Base-by-base conservation (phyloP, 2,329 filamentous ascomycete species). In the Calonectria honghensis region DNA sequence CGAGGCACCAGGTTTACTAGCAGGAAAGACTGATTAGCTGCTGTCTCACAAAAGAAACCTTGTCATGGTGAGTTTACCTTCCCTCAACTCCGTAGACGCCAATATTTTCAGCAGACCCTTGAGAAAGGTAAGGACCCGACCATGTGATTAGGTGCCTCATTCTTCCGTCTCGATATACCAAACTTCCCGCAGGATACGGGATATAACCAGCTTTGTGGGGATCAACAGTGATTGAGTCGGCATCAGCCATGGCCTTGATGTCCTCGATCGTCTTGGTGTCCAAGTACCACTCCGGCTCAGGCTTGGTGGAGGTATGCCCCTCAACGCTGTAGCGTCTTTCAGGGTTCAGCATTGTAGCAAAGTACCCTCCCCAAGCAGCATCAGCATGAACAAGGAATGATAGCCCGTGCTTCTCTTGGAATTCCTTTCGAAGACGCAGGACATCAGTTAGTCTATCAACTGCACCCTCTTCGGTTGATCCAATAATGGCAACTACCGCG, bases 291-390 rank as follows among this genome's bases (percentile, higher is more conserved):
- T 85, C 83, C 1, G 85, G 85, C 1, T 86, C 85, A 54, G 76
- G 77, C 48, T 79, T 77, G 31, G n/a, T 29, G n/a, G n/a, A 29
- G 3, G 13, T 41, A 18, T 39, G 13, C 29, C 13, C 35, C 57
- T 61, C 57, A 41, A 61, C 35, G 6, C 35, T 61, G 57, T 61
- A 35, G 79, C 29, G 80, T 81, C 4, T 82, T 77, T 4, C 80
- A 6, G 57, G 82, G 0, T 84, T 85, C 24, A 89, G 37, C 86
- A 88, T 88, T 0, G 85, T 85, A 32, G 83, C 82, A 70, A 89
- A 89, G 69, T 89, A 89, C 0, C 88, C 88, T 24, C 88, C 87
- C 88, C 88, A 89, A 0, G 88, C 87, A 0, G 87, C 88, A 73
- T 89, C 88, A 1, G 83, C 86, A 67, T 89, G 88, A 10, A 89